phyloP scores from a whole-genome alignment of 2,329 filamentous ascomycete species.

The Colletotrichum neosansevieriae region DNA sequence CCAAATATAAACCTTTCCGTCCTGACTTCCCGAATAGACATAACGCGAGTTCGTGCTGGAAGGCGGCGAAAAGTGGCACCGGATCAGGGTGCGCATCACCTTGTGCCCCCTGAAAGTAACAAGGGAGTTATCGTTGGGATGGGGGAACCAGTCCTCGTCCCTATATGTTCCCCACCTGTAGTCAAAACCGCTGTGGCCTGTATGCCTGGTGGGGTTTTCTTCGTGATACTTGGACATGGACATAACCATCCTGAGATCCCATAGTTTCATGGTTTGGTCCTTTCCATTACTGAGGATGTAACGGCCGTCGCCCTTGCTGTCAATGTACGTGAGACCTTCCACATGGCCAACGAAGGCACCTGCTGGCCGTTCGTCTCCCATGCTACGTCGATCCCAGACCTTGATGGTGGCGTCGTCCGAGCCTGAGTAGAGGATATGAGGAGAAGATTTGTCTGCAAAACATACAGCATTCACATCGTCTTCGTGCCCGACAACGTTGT shows the following conservation, averaged over 20 bases:
- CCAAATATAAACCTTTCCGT: conserved; percentile 91
- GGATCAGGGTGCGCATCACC: conserved; percentile 89
- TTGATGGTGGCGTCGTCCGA: conserved; percentile 95
- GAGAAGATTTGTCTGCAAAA: conserved; percentile 88
- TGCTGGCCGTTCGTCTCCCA: conserved; percentile 82
- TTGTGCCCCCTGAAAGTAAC: conserved; percentile 94
- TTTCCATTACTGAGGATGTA: conserved; percentile 96
- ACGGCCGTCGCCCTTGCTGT: conserved; percentile 77
- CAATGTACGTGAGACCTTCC: conserved; percentile 76
- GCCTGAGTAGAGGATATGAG: conserved; percentile 95
- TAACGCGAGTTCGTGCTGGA: conserved; percentile 89
- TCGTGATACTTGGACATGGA: conserved; percentile 72
- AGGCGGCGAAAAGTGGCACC: conserved; percentile 94
- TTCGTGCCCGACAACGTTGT: conserved; percentile 81
- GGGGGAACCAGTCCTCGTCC: conserved; percentile 74
- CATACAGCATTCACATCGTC: conserved; percentile 97
- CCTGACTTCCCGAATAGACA: conserved; percentile 91
- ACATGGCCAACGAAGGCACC: conserved; percentile 76
- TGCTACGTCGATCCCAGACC: conserved; percentile 94
- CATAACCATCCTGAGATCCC: conserved; percentile 94
- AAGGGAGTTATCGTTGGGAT: conserved; percentile 88
- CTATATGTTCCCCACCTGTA: conserved; percentile 79
- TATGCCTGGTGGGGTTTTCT: conserved; percentile 67
- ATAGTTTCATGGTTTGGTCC: conserved; percentile 97
- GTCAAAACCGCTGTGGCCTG: conserved; percentile 72